phyloP scores from a whole-genome alignment of 169 alveolate species.

The Eimeria maxima region DNA sequence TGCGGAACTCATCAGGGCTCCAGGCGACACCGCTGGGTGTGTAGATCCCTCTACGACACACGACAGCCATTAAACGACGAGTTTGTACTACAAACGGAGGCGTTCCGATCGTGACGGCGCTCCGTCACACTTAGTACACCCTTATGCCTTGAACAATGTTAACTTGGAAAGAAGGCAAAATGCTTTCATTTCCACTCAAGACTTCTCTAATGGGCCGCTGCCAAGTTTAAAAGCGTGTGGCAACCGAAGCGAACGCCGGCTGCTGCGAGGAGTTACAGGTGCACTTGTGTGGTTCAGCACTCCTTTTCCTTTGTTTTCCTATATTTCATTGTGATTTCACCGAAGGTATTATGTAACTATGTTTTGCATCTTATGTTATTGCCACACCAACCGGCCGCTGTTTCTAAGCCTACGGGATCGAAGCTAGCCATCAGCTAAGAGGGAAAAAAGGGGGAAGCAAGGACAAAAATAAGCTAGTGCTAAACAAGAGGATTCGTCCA shows the following conservation, averaged over 20 bases:
- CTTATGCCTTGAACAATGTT: background rate
- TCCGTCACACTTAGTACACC: background rate
- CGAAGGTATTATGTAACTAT: background rate
- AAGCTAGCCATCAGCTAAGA: constrained; percentile 12
- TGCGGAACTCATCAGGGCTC: background rate
- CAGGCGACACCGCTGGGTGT: background rate
- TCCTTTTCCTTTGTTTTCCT: background rate
- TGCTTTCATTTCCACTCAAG: background rate
- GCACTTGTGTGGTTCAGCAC: background rate
- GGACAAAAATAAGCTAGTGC: background rate
- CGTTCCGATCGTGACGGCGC: background rate
- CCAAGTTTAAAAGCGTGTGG: background rate
- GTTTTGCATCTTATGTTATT: background rate
- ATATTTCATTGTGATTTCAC: background rate
- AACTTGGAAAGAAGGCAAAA: background rate
- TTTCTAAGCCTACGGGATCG: background rate
- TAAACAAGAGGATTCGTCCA: background rate
- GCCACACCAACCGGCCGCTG: background rate
- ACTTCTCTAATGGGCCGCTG: constrained; percentile 6
- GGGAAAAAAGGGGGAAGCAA: background rate
- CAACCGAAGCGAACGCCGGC: background rate
- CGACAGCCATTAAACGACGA: background rate
- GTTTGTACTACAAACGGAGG: background rate
- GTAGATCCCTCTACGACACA: background rate
- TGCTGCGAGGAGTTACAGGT: constrained; percentile 10